These are phyloP conservation scores for Tulasnella sp. DNA, from an alignment of 768 basidiomycete genomes.

Conservation along the genomic window DNA sequence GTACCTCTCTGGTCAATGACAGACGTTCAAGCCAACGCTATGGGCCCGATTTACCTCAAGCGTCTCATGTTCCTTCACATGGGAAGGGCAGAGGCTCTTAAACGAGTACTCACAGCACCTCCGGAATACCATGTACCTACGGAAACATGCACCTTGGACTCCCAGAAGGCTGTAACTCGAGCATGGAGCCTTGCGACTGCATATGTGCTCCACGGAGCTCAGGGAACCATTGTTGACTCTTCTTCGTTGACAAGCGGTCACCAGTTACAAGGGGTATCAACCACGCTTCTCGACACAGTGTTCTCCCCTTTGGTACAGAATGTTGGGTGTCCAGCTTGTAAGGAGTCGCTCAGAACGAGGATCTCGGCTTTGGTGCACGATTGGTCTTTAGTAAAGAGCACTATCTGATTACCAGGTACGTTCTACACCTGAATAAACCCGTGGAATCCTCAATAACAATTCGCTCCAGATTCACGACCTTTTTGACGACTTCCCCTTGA, in stretches of 20 bases:
- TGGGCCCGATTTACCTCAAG: constrained; percentile 66
- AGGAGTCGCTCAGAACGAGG: neutral
- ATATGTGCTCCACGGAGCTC: constrained; percentile 9
- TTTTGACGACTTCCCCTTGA: no score
- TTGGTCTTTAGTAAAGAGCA: constrained; percentile 7
- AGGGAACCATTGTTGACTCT: no score
- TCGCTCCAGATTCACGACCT: no score
- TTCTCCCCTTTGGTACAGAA: neutral
- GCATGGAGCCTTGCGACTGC: constrained; percentile 18
- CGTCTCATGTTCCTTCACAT: constrained; percentile 75
- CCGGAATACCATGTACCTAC: constrained; percentile 4
- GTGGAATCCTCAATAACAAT: no score
- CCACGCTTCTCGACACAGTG: neutral
- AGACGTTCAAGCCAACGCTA: constrained; percentile 54
- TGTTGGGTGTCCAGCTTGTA: constrained; percentile 3
- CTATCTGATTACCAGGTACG: constrained; percentile 12
- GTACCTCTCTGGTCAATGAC: constrained; percentile 53
- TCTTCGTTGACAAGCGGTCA: no score
- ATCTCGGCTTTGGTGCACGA: constrained; percentile 1
- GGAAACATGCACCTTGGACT: constrained; percentile 9
- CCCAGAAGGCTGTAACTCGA: constrained; percentile 8
- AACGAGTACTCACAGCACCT: constrained; percentile 43
- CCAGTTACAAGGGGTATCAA: constrained; percentile 3
- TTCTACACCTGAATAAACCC: no score
- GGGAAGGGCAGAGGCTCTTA: constrained; percentile 69